phyloP scores from a whole-genome alignment of 2,329 filamentous ascomycete genomes.

The Fusarium verticillioides region DNA sequence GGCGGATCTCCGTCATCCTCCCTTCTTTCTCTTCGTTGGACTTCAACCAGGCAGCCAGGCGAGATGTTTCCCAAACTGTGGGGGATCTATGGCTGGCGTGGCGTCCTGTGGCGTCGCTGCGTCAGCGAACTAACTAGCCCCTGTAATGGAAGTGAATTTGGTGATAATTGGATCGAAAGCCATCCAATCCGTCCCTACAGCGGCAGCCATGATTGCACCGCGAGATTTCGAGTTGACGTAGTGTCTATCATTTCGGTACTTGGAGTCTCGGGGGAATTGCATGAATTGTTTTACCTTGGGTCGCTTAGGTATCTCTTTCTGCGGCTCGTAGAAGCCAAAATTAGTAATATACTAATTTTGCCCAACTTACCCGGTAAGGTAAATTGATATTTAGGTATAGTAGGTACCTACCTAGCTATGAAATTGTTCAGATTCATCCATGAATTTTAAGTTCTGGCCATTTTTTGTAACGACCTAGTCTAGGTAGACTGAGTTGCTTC shows the following conservation, averaged over 20 bases:
- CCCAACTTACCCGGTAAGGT: background rate
- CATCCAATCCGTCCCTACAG: background rate
- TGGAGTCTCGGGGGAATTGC: background rate
- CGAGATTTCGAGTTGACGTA: background rate
- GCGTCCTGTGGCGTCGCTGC: constrained; percentile 32
- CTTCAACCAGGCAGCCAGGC: background rate
- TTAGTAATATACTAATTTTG: background rate
- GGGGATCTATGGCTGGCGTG: constrained; percentile 31
- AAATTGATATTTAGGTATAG: no score
- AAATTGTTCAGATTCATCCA: background rate
- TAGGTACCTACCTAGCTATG: no score
- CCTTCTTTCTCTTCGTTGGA: constrained; percentile 6
- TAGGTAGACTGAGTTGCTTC: background rate
- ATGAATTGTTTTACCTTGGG: background rate
- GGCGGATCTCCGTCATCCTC: constrained; percentile 27
- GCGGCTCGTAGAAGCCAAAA: background rate
- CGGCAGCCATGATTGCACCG: background rate
- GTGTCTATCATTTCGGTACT: background rate
- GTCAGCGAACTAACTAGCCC: constrained; percentile 18
- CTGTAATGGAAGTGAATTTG: constrained; percentile 15
- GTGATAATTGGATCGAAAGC: background rate
- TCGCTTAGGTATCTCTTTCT: background rate
- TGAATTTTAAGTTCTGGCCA: background rate
- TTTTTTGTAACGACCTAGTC: background rate
- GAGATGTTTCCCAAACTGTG: background rate